Base-by-base conservation (phyloP, 108 stramenopile species). In the Chaetoceros tenuissimus region DNA sequence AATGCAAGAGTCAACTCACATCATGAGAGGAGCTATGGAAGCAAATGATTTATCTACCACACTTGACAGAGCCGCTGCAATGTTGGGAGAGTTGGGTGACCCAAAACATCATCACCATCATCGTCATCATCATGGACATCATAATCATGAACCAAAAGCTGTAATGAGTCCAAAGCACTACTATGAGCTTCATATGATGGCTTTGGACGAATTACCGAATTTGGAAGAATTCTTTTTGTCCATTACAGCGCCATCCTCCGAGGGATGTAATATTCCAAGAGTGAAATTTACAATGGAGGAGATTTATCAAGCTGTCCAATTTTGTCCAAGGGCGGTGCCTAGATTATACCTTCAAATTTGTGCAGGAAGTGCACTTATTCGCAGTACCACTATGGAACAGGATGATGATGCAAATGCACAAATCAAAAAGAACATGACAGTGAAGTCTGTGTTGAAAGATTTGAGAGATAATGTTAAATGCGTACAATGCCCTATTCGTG, bases 401-500 rank as follows among this genome's bases (percentile, higher is more conserved):
- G n/a, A n/a, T n/a, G n/a, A n/a, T n/a, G n/a, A n/a, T n/a, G n/a
- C n/a, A n/a, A n/a, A n/a, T n/a, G n/a, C n/a, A n/a, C n/a, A n/a
- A n/a, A n/a, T n/a, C n/a, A n/a, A n/a, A n/a, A 77, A 84, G 24
- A 81, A 93, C 53, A 73, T 67, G 17, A 69, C 73, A 10, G 74
- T 81, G 5, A 72, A 71, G 18, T 91, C 85, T 62, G 90, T 99
- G 8, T 76, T 99, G 66, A 73, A 90, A 47, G 99, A 99, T 68
- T 60, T 99, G 34, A 79, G 87, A 24, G 90, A 98, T 71, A 94
- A 95, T 62, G 83, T 89, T 63, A 96, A 96, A 64, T 97, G 97
- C 53, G 99, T 98, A 20, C 99, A 99, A 68, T 96, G 96, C 65
- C 99, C 99, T 3, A 89, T 96, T 62, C 74, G 99, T 20, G 99